phyloP scores from a whole-genome alignment of 2,329 filamentous ascomycete species.

The Cladorrhinum sp. region DNA sequence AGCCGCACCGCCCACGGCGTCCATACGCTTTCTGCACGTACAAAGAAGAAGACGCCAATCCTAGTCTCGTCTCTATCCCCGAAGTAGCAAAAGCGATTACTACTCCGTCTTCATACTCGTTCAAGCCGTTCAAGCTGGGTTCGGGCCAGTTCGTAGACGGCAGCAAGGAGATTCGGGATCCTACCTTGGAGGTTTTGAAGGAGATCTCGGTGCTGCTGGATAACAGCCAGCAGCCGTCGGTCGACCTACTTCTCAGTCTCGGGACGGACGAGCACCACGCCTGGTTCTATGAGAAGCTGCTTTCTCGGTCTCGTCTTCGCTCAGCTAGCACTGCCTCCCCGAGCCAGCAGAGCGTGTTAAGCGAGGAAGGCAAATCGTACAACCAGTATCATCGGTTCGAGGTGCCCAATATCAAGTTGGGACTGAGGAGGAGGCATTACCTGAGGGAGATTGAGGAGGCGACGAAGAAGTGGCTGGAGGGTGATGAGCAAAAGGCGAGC shows the following conservation, averaged over 20 bases:
- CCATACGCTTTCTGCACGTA: slow-evolving; percentile 29
- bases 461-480: slow-evolving; percentile 20
- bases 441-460: slow-evolving; percentile 25
- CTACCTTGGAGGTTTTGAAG: slow-evolving; percentile 25
- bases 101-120: slow-evolving; percentile 22
- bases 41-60: slow-evolving; percentile 20
- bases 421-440: slow-evolving; percentile 20
- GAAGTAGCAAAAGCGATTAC: slow-evolving; percentile 30
- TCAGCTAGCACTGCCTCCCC: too few relatives aligned
- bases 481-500: slow-evolving; percentile 8
- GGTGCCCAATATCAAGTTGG: slow-evolving; percentile 22
- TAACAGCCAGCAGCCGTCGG: slow-evolving; percentile 17
- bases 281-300: slow-evolving; percentile 27
- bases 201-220: slow-evolving; percentile 24
- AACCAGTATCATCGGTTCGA: slow-evolving; percentile 27
- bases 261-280: slow-evolving; percentile 27
- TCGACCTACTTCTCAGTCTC: slow-evolving; percentile 26
- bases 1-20: slow-evolving; percentile 15
- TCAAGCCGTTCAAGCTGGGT: slow-evolving; percentile 29
- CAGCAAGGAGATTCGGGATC: slow-evolving; percentile 28
- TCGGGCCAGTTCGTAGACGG: slow-evolving; percentile 28
- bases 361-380: slow-evolving; percentile 20
- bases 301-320: slow-evolving; percentile 3
- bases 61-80: slow-evolving; percentile 22
- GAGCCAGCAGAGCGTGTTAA: slow-evolving; percentile 11